A percentile compares a stretch with the other conserved stretches of the same genome.
These are phyloP conservation scores for Epithemia pelagica DNA, from an alignment of 108 stramenopile genomes.

Conservation along the genomic window DNA sequence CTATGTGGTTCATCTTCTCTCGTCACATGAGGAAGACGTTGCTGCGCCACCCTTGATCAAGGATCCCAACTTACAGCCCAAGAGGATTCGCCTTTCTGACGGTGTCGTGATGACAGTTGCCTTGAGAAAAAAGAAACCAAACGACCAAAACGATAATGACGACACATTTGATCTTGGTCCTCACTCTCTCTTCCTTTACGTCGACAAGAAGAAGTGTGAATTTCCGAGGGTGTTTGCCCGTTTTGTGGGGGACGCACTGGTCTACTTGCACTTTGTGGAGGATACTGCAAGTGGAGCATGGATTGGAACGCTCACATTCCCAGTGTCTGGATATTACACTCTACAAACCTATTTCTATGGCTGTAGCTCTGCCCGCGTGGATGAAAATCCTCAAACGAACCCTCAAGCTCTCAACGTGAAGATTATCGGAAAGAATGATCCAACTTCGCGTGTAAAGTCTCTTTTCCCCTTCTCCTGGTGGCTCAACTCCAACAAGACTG, in stretches of 20 bases:
- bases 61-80: neutral
- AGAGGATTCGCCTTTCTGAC: neutral
- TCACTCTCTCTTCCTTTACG: neutral
- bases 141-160: too few species aligned
- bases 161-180: neutral
- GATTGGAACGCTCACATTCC: conserved; percentile 25
- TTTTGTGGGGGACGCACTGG: conserved; percentile 27
- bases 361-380: conserved; percentile 8
- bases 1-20: neutral
- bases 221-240: conserved; percentile 24
- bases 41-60: neutral
- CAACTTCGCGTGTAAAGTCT: neutral
- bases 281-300: conserved; percentile 9
- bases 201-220: conserved; percentile 12
- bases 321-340: conserved; percentile 24
- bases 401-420: conserved; percentile 2
- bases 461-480: neutral
- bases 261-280: conserved; percentile 11
- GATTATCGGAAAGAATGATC: too few species aligned
- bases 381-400: conserved; percentile 1
- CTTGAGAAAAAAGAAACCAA: neutral
- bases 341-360: conserved; percentile 25
- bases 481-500: neutral
- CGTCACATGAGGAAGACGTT: neutral
- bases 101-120: neutral